A percentile compares a stretch with the other conserved stretches of the same genome.
Evolutionary conservation across 108 stramenopile species (phyloP).

Genomic region (Hondaea fermentalgiana): DNA sequence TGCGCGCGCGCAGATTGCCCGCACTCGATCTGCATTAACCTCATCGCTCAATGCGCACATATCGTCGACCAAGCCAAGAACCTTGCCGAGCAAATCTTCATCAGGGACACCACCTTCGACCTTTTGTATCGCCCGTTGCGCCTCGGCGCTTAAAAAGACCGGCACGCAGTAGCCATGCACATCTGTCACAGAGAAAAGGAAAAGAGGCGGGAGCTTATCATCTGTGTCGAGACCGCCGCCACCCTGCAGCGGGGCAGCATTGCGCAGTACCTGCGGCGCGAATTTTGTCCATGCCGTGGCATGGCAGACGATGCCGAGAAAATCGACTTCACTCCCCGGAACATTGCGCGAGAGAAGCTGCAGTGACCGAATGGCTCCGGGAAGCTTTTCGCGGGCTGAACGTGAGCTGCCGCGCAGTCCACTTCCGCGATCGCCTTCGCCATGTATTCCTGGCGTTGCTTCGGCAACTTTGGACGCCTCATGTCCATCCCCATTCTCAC

Average conservation of each 20-base stretch:
- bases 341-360: neutral
- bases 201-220: too few species aligned
- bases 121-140: neutral
- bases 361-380: neutral
- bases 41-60: neutral
- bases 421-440: too few species aligned
- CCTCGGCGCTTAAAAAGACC: neutral
- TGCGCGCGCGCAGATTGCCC: neutral
- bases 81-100: neutral
- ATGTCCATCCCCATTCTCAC: too few species aligned
- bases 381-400: neutral
- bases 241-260: neutral
- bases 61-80: neutral
- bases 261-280: neutral
- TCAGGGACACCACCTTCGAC: neutral
- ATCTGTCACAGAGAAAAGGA: neutral
- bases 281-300: neutral
- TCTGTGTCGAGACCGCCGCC: neutral
- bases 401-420: neutral
- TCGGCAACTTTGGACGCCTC: too few species aligned
- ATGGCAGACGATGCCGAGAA: neutral
- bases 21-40: neutral
- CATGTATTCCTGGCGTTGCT: too few species aligned
- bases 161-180: constrained; percentile 5
- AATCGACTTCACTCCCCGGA: neutral